Evolutionary conservation across 2,329 filamentous ascomycete genomes (phyloP).

Genomic region (Colletotrichum eleusines): DNA sequence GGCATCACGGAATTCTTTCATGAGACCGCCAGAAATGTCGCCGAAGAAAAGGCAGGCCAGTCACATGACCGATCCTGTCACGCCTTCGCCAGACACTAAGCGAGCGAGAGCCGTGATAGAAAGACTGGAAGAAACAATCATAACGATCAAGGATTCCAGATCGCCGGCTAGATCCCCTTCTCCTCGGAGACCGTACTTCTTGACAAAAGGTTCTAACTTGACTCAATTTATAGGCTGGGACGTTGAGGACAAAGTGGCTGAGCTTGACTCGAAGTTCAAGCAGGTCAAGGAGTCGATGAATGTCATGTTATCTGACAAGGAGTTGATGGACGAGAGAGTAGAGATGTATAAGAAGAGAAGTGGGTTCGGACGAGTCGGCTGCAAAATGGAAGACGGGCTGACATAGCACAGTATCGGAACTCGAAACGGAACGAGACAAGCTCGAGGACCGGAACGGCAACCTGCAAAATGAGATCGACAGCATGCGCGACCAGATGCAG

Average conservation of each 20-base stretch:
- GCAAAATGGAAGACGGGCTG: conserved; percentile 31
- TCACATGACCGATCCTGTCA: conserved; percentile 36
- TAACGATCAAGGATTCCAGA: conserved; percentile 50
- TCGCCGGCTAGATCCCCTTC: conserved; percentile 58
- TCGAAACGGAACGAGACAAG: conserved; percentile 62
- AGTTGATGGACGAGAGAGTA: conserved; percentile 78
- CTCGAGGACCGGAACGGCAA: conserved; percentile 60
- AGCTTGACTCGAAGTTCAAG: conserved; percentile 81
- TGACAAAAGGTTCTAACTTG: conserved; percentile 81
- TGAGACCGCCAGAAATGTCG: conserved; percentile 32
- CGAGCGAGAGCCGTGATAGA: conserved; percentile 42
- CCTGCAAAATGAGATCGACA: conserved; percentile 74
- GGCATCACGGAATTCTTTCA: neutral
- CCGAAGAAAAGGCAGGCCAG: conserved; percentile 40
- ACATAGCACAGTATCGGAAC: conserved; percentile 56
- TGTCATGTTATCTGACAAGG: conserved; percentile 75
- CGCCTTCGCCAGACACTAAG: conserved; percentile 39
- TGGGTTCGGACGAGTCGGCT: conserved; percentile 56
- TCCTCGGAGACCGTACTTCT: conserved; percentile 64
- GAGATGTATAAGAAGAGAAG: conserved; percentile 80
- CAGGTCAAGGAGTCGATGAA: conserved; percentile 80
- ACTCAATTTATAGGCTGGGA: conserved; percentile 78
- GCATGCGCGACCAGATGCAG: conserved; percentile 52
- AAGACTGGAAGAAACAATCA: conserved; percentile 47
- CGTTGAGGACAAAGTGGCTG: conserved; percentile 79